These are phyloP conservation scores for Diaporthe australafricana DNA, from an alignment of 2,329 filamentous ascomycete genomes.

Conservation along the genomic window DNA sequence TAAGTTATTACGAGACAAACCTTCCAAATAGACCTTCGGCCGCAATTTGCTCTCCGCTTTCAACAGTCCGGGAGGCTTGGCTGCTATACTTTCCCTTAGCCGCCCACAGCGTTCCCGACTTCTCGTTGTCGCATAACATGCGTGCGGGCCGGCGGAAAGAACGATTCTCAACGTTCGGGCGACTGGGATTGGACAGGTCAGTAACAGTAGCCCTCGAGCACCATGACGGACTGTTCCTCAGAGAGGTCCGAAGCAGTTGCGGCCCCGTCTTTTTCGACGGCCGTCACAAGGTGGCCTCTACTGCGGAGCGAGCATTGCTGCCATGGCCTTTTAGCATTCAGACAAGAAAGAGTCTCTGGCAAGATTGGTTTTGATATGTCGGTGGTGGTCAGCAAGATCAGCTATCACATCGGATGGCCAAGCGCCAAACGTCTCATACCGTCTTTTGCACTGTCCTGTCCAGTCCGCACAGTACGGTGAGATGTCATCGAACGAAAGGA, in stretches of 20 bases:
- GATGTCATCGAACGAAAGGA: constrained; percentile 1
- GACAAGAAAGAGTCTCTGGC: constrained; percentile 16
- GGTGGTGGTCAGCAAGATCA: constrained; percentile 38
- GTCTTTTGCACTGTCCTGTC: constrained; percentile 14
- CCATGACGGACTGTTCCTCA: not conserved
- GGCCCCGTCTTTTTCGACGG: constrained; percentile 53
- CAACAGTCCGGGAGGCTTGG: not conserved
- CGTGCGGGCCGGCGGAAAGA: constrained; percentile 10
- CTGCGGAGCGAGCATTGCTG: constrained; percentile 39
- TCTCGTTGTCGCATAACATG: constrained; percentile 1
- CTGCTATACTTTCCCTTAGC: constrained; percentile 31
- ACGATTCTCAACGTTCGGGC: constrained; percentile 17
- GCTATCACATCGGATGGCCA: constrained; percentile 12
- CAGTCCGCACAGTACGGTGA: constrained; percentile 21
- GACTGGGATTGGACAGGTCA: constrained; percentile 11
- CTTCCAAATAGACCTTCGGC: constrained; percentile 7
- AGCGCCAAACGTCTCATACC: constrained; percentile 10
- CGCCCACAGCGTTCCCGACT: constrained; percentile 30
- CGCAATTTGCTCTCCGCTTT: constrained; percentile 25
- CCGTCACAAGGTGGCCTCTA: constrained; percentile 54
- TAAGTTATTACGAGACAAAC: constrained; percentile 22
- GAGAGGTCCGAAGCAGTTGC: constrained; percentile 50
- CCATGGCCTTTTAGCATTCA: constrained; percentile 36
- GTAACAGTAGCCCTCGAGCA: not conserved
- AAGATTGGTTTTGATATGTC: constrained; percentile 36